Percentiles rank a stretch among this genome's conserved stretches.
phyloP scores from a whole-genome alignment of 2,329 filamentous ascomycete species.

The Dothidotthia symphoricarpi region DNA sequence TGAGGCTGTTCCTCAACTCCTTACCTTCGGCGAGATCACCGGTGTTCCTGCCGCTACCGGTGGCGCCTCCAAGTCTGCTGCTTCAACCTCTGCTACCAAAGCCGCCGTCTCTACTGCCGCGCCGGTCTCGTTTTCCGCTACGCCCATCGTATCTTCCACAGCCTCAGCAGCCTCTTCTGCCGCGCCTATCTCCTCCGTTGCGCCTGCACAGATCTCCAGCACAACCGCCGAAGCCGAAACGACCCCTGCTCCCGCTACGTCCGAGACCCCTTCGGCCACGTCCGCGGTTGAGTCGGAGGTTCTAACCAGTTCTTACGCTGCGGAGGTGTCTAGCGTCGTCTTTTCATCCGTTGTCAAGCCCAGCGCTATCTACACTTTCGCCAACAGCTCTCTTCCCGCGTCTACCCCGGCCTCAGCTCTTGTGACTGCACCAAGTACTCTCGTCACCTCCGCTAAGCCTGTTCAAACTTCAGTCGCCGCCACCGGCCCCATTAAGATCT shows the following conservation, averaged over 20 bases:
- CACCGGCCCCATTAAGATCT: constrained; percentile 17
- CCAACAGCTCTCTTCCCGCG: constrained; percentile 1
- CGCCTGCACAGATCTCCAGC: no score
- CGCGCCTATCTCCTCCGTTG: neutral
- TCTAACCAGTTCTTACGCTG: constrained; percentile 1
- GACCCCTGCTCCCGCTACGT: no score
- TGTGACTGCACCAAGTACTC: constrained; percentile 16
- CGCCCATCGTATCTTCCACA: constrained; percentile 8
- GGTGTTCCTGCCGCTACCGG: constrained; percentile 20
- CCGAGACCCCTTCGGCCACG: constrained; percentile 1
- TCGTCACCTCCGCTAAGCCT: constrained; percentile 24
- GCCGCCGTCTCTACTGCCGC: constrained; percentile 5
- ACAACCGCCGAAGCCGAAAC: no score
- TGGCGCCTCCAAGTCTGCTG: constrained; percentile 17
- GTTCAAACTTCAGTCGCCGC: constrained; percentile 16
- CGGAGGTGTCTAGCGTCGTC: constrained; percentile 4
- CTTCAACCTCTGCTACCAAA: constrained; percentile 13
- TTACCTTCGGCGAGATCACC: constrained; percentile 26
- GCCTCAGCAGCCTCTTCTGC: constrained; percentile 4
- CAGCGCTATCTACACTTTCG: neutral
- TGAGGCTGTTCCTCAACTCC: constrained; percentile 22
- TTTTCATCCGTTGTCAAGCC: constrained; percentile 4
- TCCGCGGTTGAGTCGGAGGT: no score
- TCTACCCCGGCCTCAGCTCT: constrained; percentile 1
- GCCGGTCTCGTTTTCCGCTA: constrained; percentile 7